Percentiles rank a stretch among this genome's conserved stretches.
phyloP scores from a whole-genome alignment of 768 basidiomycete genomes.

The Pisolithus marmoratus region DNA sequence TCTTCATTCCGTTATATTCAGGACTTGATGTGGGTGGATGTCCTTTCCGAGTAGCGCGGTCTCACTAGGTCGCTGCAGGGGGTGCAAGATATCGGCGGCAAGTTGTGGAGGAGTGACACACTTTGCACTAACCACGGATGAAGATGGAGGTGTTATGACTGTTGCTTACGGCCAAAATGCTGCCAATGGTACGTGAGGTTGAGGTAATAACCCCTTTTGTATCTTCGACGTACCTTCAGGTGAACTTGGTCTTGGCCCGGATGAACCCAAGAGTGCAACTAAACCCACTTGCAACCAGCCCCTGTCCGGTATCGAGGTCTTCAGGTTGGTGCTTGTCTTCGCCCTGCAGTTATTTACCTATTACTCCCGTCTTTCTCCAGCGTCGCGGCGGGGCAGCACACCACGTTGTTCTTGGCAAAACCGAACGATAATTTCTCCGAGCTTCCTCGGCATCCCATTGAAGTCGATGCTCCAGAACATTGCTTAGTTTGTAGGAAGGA shows the following conservation, averaged over 20 bases:
- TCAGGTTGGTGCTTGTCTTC: conserved; percentile 49
- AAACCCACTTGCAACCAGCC: conserved; percentile 70
- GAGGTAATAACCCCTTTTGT: neutral
- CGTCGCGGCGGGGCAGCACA: conserved; percentile 82
- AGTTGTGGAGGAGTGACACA: conserved; percentile 86
- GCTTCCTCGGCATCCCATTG: conserved; percentile 72
- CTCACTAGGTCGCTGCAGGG: conserved; percentile 38
- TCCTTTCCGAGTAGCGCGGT: neutral
- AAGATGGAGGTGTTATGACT: conserved; percentile 72
- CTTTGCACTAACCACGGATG: conserved; percentile 72
- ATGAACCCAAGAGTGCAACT: conserved; percentile 82
- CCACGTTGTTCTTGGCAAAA: conserved; percentile 74
- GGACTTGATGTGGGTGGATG: conserved; percentile 64
- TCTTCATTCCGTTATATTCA: conserved; percentile 83
- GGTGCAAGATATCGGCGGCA: conserved; percentile 67
- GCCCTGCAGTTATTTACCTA: neutral
- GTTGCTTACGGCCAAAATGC: conserved; percentile 84
- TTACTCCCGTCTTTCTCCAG: conserved; percentile 31
- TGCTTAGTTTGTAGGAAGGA: conserved; percentile 74
- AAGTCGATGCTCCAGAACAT: conserved; percentile 57
- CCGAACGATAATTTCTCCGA: conserved; percentile 74
- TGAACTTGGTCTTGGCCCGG: conserved; percentile 76
- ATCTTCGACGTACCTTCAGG: conserved; percentile 31
- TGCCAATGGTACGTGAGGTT: conserved; percentile 54
- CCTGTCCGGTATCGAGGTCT: conserved; percentile 72